Evolutionary conservation across 2,329 filamentous ascomycete species (phyloP).

Genomic region (Corinectria fuckeliana): DNA sequence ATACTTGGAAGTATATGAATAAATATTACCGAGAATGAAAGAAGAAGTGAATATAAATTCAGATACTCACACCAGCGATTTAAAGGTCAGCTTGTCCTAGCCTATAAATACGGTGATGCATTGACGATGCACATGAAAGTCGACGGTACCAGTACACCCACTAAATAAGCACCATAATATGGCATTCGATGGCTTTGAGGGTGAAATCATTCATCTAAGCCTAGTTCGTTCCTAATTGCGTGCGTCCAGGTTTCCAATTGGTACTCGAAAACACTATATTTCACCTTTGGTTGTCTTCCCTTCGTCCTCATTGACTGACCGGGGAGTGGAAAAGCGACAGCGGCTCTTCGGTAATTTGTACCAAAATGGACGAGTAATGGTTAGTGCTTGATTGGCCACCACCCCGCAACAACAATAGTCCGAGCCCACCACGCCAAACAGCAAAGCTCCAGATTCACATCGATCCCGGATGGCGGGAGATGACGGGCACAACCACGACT

Average conservation of each 20-base stretch:
- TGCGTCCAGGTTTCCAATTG: background rate
- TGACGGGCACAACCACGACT: conserved; percentile 43
- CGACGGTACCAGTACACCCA: background rate
- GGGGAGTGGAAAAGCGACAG: background rate
- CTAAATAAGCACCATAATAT: too few relatives aligned
- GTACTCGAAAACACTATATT: background rate
- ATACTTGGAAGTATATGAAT: too few relatives aligned
- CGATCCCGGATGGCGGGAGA: conserved; percentile 37
- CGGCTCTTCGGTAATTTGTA: conserved; percentile 18
- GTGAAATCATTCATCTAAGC: background rate
- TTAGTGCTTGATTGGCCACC: conserved; percentile 38
- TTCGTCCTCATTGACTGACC: too few relatives aligned
- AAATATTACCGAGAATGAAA: too few relatives aligned
- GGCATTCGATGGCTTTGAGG: background rate
- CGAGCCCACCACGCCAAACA: conserved; percentile 39
- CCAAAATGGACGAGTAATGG: conserved; percentile 40
- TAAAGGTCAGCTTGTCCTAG: too few relatives aligned
- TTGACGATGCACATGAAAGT: background rate
- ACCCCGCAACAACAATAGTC: conserved; percentile 43
- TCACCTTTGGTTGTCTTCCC: background rate
- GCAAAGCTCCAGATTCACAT: conserved; percentile 43
- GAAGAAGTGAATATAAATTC: too few relatives aligned
- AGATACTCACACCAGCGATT: too few relatives aligned
- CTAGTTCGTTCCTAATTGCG: too few relatives aligned
- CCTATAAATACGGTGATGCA: too few relatives aligned